Conservation (phyloP, 1,139 yeast genomes). For the Debaryomyces nepalensis region DNA sequence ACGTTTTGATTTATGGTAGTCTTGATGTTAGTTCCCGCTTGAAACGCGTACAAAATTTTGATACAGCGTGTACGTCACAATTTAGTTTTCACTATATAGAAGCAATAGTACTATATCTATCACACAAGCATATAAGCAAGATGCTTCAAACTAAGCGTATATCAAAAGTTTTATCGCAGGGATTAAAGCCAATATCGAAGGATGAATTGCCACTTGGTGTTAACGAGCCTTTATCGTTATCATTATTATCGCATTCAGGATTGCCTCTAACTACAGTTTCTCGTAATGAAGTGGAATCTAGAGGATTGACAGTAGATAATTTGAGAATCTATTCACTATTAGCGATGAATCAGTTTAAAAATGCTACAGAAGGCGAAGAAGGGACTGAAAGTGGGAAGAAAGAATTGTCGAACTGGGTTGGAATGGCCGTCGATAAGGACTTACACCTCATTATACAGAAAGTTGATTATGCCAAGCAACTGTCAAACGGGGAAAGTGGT, state of each 20-base stretch:
- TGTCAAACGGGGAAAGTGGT: conserved; percentile 12
- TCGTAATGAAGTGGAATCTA: conserved; percentile 15
- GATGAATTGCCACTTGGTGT: conserved; percentile 12
- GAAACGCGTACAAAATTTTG: conserved; percentile 11
- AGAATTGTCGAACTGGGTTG: conserved; percentile 32
- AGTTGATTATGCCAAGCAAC: conserved; percentile 16
- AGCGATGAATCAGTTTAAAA: conserved; percentile 42
- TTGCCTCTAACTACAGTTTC: conserved; percentile 46
- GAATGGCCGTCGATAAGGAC: conserved; percentile 37
- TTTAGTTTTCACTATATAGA: background rate
- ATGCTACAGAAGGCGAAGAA: conserved; percentile 16
- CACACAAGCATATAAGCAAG: background rate
- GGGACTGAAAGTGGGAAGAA: conserved; percentile 6
- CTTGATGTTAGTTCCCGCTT: background rate
- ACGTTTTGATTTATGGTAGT: no score
- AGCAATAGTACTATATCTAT: background rate
- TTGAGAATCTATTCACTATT: conserved; percentile 52
- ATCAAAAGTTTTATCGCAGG: conserved; percentile 47
- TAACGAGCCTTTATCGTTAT: conserved; percentile 41
- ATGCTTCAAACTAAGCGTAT: conserved; percentile 57
- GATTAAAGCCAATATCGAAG: conserved; percentile 32
- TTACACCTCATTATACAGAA: conserved; percentile 35
- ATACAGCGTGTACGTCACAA: conserved; percentile 5
- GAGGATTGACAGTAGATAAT: conserved; percentile 39
- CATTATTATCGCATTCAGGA: conserved; percentile 49